Percentiles rank a stretch among this genome's conserved stretches.
Evolutionary conservation across 1,284 basidiomycete species (phyloP).

Genomic region (Takashimella koratensis): DNA sequence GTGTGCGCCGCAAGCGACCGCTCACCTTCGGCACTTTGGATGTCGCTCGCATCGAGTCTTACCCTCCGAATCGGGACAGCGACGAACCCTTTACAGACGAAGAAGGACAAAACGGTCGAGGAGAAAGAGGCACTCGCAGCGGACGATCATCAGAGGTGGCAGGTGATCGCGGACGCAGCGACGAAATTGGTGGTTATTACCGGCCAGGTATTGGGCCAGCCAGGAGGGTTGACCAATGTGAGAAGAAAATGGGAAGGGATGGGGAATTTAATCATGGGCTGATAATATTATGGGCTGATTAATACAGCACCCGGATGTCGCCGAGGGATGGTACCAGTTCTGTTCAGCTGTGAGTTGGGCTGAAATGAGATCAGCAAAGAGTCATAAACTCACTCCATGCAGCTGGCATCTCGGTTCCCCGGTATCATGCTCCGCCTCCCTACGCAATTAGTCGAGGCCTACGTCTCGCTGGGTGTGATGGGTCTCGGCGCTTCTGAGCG

Average conservation of each 20-base stretch:
- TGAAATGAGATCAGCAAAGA: background rate
- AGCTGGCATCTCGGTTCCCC: slow-evolving; percentile 73
- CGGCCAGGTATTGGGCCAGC: slow-evolving; percentile 56
- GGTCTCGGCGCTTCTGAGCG: slow-evolving; percentile 75
- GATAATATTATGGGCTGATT: background rate
- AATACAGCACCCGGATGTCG: slow-evolving; percentile 70
- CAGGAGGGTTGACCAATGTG: slow-evolving; percentile 65
- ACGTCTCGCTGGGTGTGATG: slow-evolving; percentile 67
- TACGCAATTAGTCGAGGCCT: slow-evolving; percentile 61
- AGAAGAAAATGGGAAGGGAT: too few species aligned
- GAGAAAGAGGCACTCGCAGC: slow-evolving; percentile 26
- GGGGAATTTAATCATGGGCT: too few species aligned
- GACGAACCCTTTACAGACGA: slow-evolving; percentile 29
- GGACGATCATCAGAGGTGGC: slow-evolving; percentile 32
- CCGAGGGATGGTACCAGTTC: slow-evolving; percentile 79
- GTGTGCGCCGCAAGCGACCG: slow-evolving; percentile 70
- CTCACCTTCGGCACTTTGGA: slow-evolving; percentile 75
- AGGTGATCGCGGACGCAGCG: slow-evolving; percentile 51
- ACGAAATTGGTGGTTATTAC: slow-evolving; percentile 62
- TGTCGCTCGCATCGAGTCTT: slow-evolving; percentile 71
- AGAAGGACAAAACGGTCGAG: slow-evolving; percentile 27
- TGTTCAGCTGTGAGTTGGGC: slow-evolving; percentile 46
- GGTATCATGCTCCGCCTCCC: slow-evolving; percentile 65
- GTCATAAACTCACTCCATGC: slow-evolving; percentile 8
- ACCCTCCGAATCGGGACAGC: slow-evolving; percentile 75